Percentiles rank a stretch among this genome's conserved stretches.
These are phyloP conservation scores for Tulasnella sp. DNA, from an alignment of 768 basidiomycete species.

Conservation along the genomic window DNA sequence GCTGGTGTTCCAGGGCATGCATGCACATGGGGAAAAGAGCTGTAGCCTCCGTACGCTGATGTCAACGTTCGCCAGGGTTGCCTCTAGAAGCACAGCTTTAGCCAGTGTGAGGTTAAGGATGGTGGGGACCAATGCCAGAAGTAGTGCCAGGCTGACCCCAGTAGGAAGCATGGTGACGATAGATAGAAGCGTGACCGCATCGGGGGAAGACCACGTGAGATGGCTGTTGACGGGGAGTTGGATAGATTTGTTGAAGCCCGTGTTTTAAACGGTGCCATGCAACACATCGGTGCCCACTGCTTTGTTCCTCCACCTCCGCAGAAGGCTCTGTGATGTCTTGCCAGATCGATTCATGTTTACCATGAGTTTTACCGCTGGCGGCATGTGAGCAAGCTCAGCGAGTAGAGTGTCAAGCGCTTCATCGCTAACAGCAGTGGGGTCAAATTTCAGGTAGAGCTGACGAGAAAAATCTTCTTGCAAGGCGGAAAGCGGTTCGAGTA, in stretches of 20 bases:
- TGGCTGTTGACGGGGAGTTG: background rate
- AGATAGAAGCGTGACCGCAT: background rate
- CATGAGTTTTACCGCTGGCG: background rate
- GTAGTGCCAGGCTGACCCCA: background rate
- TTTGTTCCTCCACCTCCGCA: background rate
- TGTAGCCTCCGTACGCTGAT: background rate
- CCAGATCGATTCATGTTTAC: background rate
- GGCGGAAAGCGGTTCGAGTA: background rate
- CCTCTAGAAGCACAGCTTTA: background rate
- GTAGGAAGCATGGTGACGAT: background rate
- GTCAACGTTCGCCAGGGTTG: background rate
- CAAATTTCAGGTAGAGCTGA: background rate
- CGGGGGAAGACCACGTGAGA: background rate
- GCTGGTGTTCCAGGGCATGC: background rate
- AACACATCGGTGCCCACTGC: background rate
- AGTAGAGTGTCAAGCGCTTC: background rate
- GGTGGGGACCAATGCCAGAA: background rate
- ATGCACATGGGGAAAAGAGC: background rate
- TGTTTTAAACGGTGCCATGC: background rate
- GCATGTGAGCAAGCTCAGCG: background rate
- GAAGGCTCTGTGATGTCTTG: background rate
- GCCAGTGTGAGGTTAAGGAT: background rate
- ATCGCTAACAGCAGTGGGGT: background rate
- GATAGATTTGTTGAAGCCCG: background rate
- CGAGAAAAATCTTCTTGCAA: background rate